phyloP scores from a whole-genome alignment of 208 protist species.

The Angomonas ambiguus region DNA sequence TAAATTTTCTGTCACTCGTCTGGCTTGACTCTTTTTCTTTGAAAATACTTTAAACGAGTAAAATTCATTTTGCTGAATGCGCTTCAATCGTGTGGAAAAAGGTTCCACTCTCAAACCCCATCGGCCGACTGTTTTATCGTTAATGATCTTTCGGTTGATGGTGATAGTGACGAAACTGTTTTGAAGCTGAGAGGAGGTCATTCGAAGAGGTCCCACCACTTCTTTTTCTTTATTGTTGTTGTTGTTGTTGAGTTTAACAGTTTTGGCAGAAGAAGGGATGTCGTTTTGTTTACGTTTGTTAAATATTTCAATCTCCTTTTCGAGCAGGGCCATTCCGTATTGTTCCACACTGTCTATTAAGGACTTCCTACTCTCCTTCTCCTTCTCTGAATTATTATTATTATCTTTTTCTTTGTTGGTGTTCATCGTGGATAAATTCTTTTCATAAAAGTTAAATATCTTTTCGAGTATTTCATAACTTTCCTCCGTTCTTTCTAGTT shows the following conservation, averaged over 20 bases:
- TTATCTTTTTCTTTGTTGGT: not conserved
- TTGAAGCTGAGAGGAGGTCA: not conserved
- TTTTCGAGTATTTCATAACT: not conserved
- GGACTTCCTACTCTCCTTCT: too few species aligned
- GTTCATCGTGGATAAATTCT: not conserved
- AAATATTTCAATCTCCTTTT: too few species aligned
- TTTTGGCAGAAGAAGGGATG: too few species aligned
- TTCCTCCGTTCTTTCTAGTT: not conserved
- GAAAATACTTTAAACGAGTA: conserved; percentile 78
- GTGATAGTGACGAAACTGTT: conserved; percentile 56
- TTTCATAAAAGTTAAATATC: not conserved
- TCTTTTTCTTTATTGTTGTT: too few species aligned
- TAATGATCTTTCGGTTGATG: conserved; percentile 46
- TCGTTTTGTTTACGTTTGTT: too few species aligned
- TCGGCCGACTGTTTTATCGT: conserved; percentile 23
- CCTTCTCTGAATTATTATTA: not conserved
- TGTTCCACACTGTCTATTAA: too few species aligned
- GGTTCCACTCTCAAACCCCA: conserved; percentile 83
- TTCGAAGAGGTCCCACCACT: not conserved
- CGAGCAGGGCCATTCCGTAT: too few species aligned
- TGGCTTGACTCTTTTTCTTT: conserved; percentile 46
- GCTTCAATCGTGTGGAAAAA: too few species aligned
- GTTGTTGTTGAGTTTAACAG: too few species aligned
- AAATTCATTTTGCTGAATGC: conserved; percentile 35
- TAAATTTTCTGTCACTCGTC: conserved; percentile 59